A percentile compares a stretch with the other conserved stretches of the same genome.
Conservation (phyloP, 148 eudicot species). For the Nyssa sinensis region DNA sequence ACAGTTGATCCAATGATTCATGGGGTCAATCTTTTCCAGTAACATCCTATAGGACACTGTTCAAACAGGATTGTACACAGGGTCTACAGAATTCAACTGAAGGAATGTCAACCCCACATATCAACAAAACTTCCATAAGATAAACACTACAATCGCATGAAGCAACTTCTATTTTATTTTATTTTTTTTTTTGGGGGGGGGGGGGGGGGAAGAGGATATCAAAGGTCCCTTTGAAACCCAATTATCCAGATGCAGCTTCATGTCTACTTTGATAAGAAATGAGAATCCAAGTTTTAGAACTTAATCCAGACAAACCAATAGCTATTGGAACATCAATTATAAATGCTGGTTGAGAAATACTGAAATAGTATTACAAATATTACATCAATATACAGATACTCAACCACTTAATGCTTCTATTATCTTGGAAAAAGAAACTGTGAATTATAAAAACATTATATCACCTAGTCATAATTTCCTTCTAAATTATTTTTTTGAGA, state of each 20-base stretch:
- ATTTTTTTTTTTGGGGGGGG: no score
- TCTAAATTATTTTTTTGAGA: no score
- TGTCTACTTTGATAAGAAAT: not conserved
- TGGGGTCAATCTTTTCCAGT: not conserved
- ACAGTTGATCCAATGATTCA: not conserved
- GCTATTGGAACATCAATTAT: not conserved
- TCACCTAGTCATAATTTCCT: not conserved
- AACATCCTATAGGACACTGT: not conserved
- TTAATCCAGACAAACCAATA: not conserved
- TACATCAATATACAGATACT: no score
- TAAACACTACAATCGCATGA: not conserved
- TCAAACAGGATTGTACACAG: constrained; percentile 1
- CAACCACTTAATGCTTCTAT: not conserved
- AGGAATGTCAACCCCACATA: not conserved
- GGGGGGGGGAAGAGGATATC: no score
- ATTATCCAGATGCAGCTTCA: not conserved
- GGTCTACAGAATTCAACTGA: not conserved
- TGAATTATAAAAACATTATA: not conserved
- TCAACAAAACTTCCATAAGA: not conserved
- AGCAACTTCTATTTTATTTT: not conserved
- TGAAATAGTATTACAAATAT: not conserved
- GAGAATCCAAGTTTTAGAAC: not conserved
- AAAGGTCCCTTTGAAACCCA: not conserved
- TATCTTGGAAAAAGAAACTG: not conserved
- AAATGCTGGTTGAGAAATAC: not conserved